Evolutionary conservation across 192 early-diverging fungal species (phyloP).

Genomic region (Coemansia sp.): DNA sequence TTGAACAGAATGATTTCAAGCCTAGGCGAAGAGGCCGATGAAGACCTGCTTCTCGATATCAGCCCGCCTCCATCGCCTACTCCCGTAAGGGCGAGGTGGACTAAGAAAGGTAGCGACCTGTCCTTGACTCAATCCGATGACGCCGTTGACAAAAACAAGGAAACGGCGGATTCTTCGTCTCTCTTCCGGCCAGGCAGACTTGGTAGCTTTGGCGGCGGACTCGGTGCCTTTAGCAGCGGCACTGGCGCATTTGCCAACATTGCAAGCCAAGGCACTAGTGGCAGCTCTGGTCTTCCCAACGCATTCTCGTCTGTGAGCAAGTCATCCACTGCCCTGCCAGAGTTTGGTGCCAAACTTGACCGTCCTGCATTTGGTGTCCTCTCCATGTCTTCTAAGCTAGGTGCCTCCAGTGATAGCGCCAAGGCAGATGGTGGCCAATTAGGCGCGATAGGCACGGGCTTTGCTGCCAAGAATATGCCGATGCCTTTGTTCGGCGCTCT

Average conservation of each 20-base stretch:
- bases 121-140: neutral
- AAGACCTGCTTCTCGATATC: neutral
- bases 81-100: neutral
- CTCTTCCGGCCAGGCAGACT: slow-evolving; percentile 40
- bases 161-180: slow-evolving; percentile 7
- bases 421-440: neutral
- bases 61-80: slow-evolving; percentile 1
- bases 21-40: neutral
- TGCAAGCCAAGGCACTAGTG: neutral
- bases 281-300: slow-evolving; percentile 20
- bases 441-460: neutral
- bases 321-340: slow-evolving; percentile 1
- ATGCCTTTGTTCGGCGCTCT: no score
- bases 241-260: slow-evolving; percentile 4
- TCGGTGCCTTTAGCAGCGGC: neutral
- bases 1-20: neutral
- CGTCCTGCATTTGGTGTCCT: slow-evolving; percentile 46
- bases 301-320: slow-evolving; percentile 23
- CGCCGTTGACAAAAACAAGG: neutral
- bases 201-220: slow-evolving; percentile 25
- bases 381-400: slow-evolving; percentile 23
- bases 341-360: slow-evolving; percentile 38
- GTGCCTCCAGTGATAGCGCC: neutral
- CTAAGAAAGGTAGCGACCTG: neutral
- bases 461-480: neutral